These are phyloP conservation scores for Lyophyllum shimeji DNA, from an alignment of 768 basidiomycete species.

Conservation along the genomic window DNA sequence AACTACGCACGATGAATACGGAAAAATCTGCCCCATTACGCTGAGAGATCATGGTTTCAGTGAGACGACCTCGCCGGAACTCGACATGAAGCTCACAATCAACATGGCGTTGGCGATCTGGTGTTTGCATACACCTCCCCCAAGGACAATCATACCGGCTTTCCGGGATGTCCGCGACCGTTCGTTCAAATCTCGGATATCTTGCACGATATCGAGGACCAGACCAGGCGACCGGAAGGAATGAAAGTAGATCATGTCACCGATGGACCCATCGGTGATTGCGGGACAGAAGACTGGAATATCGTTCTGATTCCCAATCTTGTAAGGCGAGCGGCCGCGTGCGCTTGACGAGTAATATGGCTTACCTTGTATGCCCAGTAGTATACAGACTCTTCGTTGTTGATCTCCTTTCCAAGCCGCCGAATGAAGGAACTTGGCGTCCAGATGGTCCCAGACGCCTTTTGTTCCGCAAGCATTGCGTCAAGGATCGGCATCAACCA, in stretches of 20 bases:
- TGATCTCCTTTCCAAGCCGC: constrained; percentile 94
- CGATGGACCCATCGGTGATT: constrained; percentile 95
- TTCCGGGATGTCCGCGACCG: constrained; percentile 81
- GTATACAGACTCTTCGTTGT: constrained; percentile 96
- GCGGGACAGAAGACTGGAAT: constrained; percentile 99
- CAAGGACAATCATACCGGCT: constrained; percentile 98
- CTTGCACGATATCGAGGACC: constrained; percentile 89
- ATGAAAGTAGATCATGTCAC: constrained; percentile 99
- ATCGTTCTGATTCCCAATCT: constrained; percentile 73
- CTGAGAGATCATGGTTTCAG: constrained; percentile 38
- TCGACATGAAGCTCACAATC: constrained; percentile 58
- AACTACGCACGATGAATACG: constrained; percentile 78
- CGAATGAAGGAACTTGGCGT: constrained; percentile 92
- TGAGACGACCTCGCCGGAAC: constrained; percentile 1
- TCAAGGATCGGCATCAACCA: constrained; percentile 97
- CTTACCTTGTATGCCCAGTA: constrained; percentile 98
- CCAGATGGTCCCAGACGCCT: constrained; percentile 69
- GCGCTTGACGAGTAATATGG: constrained; percentile 30
- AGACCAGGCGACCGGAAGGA: constrained; percentile 87
- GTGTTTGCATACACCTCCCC: constrained; percentile 98
- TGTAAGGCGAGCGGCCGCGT: constrained; percentile 1
- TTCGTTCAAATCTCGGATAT: constrained; percentile 92
- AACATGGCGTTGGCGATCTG: constrained; percentile 99
- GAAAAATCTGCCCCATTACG: constrained; percentile 98
- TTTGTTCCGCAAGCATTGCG: constrained; percentile 87